phyloP scores from a whole-genome alignment of 2,329 filamentous ascomycete species.

The Epichloe typhina region DNA sequence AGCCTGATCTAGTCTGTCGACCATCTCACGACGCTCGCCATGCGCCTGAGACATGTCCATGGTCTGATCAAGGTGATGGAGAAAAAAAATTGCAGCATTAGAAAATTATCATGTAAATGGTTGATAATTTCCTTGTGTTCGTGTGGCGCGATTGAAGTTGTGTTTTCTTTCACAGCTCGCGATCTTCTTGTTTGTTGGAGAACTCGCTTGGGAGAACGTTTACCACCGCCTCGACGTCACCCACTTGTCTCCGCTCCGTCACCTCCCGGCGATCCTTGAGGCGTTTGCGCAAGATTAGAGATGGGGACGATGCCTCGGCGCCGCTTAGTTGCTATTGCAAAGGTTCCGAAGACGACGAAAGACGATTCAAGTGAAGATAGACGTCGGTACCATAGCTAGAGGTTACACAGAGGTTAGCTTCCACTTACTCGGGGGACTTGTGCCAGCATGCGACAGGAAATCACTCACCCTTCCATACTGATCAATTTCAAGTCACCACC shows the following conservation, averaged over 20 bases:
- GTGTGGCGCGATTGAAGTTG: not conserved
- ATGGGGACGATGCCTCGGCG: conserved; percentile 21
- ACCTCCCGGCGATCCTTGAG: conserved; percentile 56
- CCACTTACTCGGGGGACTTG: not conserved
- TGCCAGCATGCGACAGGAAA: conserved; percentile 6
- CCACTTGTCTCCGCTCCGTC: conserved; percentile 78
- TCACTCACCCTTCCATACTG: conserved; percentile 90
- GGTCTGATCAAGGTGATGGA: not conserved
- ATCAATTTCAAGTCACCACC: conserved; percentile 95
- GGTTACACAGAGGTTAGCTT: conserved; percentile 9
- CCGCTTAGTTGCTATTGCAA: conserved; percentile 76
- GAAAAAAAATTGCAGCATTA: not conserved
- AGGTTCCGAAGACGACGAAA: conserved; percentile 91
- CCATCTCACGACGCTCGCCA: not conserved
- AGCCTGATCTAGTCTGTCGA: not conserved
- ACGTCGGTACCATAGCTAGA: conserved; percentile 91
- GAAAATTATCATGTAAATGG: not conserved
- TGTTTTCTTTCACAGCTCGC: conserved; percentile 18
- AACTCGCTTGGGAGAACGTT: conserved; percentile 30
- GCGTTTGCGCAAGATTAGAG: conserved; percentile 44
- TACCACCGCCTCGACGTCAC: conserved; percentile 69
- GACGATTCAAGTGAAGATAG: conserved; percentile 90
- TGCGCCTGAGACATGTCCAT: not conserved
- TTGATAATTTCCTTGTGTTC: not conserved
- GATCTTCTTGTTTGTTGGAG: conserved; percentile 17